Evolutionary conservation across 164 flowering plant species (phyloP), one percentile per base, ranked within the genome.

Genomic region (Kingdonia uniflora): DNA sequence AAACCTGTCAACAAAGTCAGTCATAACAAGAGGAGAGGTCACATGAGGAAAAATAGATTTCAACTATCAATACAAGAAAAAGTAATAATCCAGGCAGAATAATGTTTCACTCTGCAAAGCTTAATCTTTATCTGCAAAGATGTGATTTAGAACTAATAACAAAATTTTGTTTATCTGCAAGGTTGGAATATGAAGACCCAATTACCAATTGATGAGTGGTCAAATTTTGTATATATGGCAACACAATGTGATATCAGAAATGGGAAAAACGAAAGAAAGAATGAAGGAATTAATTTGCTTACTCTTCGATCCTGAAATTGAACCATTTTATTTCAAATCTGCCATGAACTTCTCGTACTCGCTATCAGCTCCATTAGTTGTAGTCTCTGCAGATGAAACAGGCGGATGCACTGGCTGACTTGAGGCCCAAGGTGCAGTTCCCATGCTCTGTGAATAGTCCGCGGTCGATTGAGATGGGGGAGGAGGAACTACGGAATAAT

Each of bases 271-370:
- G 52, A 54, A 23, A 25, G 15, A 49, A 15, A 25, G 12, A 53
- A 52, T n/a, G n/a, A 20, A 23, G 21, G 26, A 19, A 14, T 23
- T 29, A 35, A 45, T 44, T 51, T 74, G 45, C 48, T 48, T 71
- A 76, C 76, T 67, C 58, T 64, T 49, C 24, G 22, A 42, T 19
- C 33, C 22, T 19, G 41, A 62, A 12, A 76, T 40, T 11, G 39
- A 40, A n/a, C 39, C 51, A 41, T 26, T 15, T 82, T 72, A 87
- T 68, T 84, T 85, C 92, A 87, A 79, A 71, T 85, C 91, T 19
- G 85, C 76, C 95, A 91, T 83, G 68, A 87, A 83, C 73, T 85
- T 85, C 77, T 85, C 96, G 67, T 91, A 85, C 58, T 85, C 98
- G 11, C 81, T 53, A 55, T 89, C 94, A 17, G 74, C 73, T 53